Evolutionary conservation across 768 basidiomycete genomes (phyloP).

Genomic region (Boletales sp.): DNA sequence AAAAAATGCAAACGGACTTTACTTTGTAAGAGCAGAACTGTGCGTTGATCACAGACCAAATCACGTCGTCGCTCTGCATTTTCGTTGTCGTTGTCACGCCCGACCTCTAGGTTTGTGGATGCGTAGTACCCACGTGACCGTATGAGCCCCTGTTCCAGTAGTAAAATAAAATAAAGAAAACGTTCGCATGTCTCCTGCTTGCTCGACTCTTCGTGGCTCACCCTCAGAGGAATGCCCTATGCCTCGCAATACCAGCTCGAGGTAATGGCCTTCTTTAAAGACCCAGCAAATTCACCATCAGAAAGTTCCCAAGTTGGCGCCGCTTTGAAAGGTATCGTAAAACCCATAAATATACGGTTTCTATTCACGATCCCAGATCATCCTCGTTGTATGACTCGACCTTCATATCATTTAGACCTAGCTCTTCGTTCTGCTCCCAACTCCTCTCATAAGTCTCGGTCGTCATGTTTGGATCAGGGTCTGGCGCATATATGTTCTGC

Average conservation of each 20-base stretch:
- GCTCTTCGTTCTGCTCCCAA: slow-evolving; percentile 90
- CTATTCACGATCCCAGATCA: slow-evolving; percentile 5
- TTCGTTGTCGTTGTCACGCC: neutral
- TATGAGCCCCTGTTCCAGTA: neutral
- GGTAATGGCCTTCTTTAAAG: too few relatives aligned
- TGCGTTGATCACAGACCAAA: slow-evolving; percentile 93
- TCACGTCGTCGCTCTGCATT: slow-evolving; percentile 97
- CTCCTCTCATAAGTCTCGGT: slow-evolving; percentile 80
- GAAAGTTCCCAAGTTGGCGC: too few relatives aligned
- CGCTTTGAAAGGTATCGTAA: too few relatives aligned
- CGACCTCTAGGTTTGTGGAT: neutral
- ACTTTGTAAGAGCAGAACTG: slow-evolving; percentile 99
- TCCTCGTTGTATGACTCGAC: slow-evolving; percentile 47
- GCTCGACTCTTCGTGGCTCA: too few relatives aligned
- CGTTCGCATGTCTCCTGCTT: too few relatives aligned
- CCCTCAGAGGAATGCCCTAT: too few relatives aligned
- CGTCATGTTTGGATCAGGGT: slow-evolving; percentile 91
- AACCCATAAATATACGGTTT: neutral
- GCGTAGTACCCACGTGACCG: slow-evolving; percentile 9
- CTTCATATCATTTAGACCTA: slow-evolving; percentile 89
- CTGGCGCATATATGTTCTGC: slow-evolving; percentile 96
- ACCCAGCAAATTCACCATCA: too few relatives aligned
- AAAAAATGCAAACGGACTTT: slow-evolving; percentile 59
- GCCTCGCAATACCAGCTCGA: too few relatives aligned
- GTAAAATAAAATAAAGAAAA: too few relatives aligned